Conservation (phyloP, 345 rosid genomes). For the Erodium maritimum region DNA sequence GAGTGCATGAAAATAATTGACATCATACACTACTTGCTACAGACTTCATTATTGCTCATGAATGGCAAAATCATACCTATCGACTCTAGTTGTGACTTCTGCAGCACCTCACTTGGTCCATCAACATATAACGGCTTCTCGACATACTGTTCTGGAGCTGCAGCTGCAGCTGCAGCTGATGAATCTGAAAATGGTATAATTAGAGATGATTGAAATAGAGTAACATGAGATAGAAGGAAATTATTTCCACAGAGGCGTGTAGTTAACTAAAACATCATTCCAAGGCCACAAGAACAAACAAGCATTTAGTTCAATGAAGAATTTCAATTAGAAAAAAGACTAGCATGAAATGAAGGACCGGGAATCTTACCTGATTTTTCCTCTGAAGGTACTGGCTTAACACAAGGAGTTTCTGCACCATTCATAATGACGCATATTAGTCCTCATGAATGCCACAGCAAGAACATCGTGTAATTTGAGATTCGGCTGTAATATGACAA, state of each 20-base stretch:
- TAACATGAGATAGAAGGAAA: background rate
- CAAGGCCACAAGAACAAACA: too few species aligned
- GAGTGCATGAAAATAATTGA: too few species aligned
- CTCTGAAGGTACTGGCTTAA: constrained; percentile 28
- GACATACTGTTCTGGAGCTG: constrained; percentile 12
- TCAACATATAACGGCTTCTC: constrained; percentile 39
- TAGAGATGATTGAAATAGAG: background rate
- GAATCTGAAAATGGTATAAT: constrained; percentile 11
- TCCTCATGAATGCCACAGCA: background rate
- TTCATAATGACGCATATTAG: constrained; percentile 8
- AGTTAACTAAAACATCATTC: background rate
- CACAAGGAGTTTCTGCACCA: constrained; percentile 74
- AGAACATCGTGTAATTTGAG: too few species aligned
- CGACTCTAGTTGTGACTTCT: constrained; percentile 28
- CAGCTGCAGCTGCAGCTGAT: constrained; percentile 18
- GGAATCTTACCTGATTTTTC: constrained; percentile 33
- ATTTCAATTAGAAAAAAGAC: background rate
- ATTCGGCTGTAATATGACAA: too few species aligned
- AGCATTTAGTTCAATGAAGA: too few species aligned
- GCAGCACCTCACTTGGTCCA: constrained; percentile 32
- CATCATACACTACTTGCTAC: too few species aligned
- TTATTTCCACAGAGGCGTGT: background rate
- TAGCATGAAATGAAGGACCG: background rate
- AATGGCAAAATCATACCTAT: constrained; percentile 30
- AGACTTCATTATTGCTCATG: background rate